A percentile compares a stretch with the other conserved stretches of the same genome.
Evolutionary conservation across 2,329 filamentous ascomycete genomes (phyloP).

Genomic region (Stromatinia cepivora): DNA sequence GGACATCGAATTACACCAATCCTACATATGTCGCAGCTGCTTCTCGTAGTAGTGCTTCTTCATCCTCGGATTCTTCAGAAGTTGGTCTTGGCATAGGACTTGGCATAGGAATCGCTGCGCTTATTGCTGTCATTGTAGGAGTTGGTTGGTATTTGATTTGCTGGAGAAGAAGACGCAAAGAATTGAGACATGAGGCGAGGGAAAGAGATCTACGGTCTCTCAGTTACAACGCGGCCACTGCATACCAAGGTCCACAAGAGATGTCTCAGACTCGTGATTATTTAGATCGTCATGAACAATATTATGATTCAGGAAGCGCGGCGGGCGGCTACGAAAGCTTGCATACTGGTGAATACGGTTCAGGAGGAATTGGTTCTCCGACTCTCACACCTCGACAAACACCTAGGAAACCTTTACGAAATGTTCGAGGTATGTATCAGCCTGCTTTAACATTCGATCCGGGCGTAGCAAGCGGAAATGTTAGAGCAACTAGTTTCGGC

Average conservation of each 20-base stretch:
- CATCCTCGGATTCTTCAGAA: constrained; percentile 42
- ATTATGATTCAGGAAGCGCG: constrained; percentile 37
- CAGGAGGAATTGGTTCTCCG: constrained; percentile 28
- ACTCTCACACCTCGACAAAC: constrained; percentile 33
- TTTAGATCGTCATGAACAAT: constrained; percentile 23
- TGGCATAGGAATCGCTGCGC: constrained; percentile 59
- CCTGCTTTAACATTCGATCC: constrained; percentile 47
- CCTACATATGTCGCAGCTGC: constrained; percentile 40
- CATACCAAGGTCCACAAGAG: constrained; percentile 29
- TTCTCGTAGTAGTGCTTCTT: constrained; percentile 28
- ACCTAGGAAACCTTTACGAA: constrained; percentile 43
- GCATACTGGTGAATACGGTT: constrained; percentile 28
- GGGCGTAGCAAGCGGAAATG: constrained; percentile 40
- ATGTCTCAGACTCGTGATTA: constrained; percentile 30
- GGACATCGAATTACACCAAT: constrained; percentile 57
- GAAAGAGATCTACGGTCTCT: constrained; percentile 57
- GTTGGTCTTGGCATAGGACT: constrained; percentile 65
- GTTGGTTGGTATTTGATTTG: constrained; percentile 50
- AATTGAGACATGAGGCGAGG: constrained; percentile 44
- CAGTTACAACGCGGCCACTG: constrained; percentile 42
- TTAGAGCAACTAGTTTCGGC: constrained; percentile 47
- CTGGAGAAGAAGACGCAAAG: constrained; percentile 45
- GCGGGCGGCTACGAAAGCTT: constrained; percentile 36
- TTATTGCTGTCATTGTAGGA: constrained; percentile 50
- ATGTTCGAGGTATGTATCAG: constrained; percentile 42